Base-by-base conservation (phyloP, 1,284 basidiomycete genomes). In the Ustilago sp. region DNA sequence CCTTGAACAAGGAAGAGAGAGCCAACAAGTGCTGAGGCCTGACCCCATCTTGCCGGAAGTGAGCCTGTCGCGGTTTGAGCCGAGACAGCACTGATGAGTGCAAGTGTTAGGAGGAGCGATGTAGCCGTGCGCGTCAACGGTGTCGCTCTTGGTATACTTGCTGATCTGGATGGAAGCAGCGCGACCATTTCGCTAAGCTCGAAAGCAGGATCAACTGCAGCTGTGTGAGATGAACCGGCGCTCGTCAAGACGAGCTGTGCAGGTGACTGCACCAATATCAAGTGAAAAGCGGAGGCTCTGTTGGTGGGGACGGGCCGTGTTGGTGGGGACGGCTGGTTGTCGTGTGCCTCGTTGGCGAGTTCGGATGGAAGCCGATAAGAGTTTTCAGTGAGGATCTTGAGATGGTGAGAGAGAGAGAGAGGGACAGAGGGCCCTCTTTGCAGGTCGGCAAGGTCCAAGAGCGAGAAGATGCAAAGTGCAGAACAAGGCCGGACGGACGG, bases 1-100 rank as follows among this genome's bases (percentile, higher is more conserved):
- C 82, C 82, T 50, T 83, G 81, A 6, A 83, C 68, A 47, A 83
- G 59, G 13, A 81, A 68, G 43, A 66, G 68, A 7, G 63, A 68
- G 45, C 63, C 69, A 19, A 79, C 31, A 5, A 83, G 70, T 7
- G 80, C 69, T 13, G 82, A 79, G 2, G 82, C 80, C 47, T 80
- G 79, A 23, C 81, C 82, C 82, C 82, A 83, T 71, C 80, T 57
- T 57, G 75, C 55, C 0, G 63, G 48, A 34, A 69, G 38, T 1
- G 54, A 15, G 3, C 41, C 54, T 17, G 55, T 38, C 1, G 48
- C 17, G 4, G 43, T 47, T 50, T 75, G 73, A 34, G 64, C 73
- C 8, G 70, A 60, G 9, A 55, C 64, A 41, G 45, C n/a, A 17
- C 31, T 28, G 41, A 61, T 38, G 19, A 72, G 28, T 3, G 69